Evolutionary conservation across 192 early-diverging fungal genomes (phyloP).

Genomic region (Coemansia pectinata): DNA sequence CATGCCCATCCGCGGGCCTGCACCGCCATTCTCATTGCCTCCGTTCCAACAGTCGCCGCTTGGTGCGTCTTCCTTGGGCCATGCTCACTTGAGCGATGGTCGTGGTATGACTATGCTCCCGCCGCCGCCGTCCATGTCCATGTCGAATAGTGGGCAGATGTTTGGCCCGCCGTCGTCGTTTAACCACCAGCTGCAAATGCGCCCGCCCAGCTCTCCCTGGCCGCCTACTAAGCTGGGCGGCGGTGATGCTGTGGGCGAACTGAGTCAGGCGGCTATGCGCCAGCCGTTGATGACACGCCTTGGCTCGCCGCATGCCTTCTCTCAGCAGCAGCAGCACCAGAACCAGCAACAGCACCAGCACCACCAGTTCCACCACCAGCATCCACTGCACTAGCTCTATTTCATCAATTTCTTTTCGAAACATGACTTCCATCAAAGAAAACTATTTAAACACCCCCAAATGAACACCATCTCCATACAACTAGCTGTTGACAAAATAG

Average conservation of each 20-base stretch:
- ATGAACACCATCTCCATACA: not conserved
- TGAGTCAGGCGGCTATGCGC: not conserved
- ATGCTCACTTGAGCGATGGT: constrained; percentile 7
- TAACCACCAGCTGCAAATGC: constrained; percentile 1
- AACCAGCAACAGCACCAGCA: not conserved
- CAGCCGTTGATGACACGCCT: constrained; percentile 12
- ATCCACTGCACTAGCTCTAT: not conserved
- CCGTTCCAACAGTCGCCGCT: constrained; percentile 23
- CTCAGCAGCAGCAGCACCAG: constrained; percentile 17
- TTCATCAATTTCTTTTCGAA: not conserved
- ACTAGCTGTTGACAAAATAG: too few species aligned
- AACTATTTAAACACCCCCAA: not conserved
- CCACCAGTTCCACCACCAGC: not conserved
- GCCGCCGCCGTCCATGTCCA: not conserved
- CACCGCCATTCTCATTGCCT: constrained; percentile 19
- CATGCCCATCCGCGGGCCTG: constrained; percentile 7
- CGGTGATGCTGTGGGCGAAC: constrained; percentile 1
- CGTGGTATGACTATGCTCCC: constrained; percentile 1
- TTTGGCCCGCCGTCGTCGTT: not conserved
- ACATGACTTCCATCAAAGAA: not conserved
- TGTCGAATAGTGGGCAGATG: constrained; percentile 1
- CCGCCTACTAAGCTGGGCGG: constrained; percentile 19
- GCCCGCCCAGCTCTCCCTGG: constrained; percentile 12
- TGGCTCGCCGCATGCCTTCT: constrained; percentile 10
- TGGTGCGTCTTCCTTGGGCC: constrained; percentile 6